These are phyloP conservation scores for Mortierella sp. DNA, from an alignment of 371 early-diverging fungal genomes.

Conservation along the genomic window DNA sequence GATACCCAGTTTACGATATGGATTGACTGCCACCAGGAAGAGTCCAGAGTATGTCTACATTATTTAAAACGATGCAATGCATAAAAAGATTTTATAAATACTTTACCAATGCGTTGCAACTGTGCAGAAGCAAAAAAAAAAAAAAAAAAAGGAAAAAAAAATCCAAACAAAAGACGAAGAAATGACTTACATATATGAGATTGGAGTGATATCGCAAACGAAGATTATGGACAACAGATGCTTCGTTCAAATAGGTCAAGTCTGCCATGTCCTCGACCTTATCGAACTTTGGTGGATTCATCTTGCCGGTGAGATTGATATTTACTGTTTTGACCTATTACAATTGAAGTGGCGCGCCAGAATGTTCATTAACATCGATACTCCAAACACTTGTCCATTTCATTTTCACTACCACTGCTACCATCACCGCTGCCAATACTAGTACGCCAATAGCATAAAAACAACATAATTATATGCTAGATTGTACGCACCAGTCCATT, in stretches of 20 bases:
- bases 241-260: constrained; percentile 97
- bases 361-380: too few species aligned
- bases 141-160: too few species aligned
- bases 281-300: constrained; percentile 99
- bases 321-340: constrained; percentile 72
- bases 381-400: too few species aligned
- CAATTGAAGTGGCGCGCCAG: too few species aligned
- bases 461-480: too few species aligned
- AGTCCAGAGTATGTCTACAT: constrained; percentile 98
- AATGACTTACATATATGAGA: constrained; percentile 89
- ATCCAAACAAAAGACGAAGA: background rate
- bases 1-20: constrained; percentile 95
- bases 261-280: constrained; percentile 99
- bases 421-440: too few species aligned
- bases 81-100: background rate
- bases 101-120: background rate
- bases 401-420: too few species aligned
- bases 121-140: background rate
- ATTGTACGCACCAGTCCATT: constrained; percentile 74
- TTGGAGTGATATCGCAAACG: constrained; percentile 91
- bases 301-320: constrained; percentile 89
- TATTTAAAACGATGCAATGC: background rate
- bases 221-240: constrained; percentile 98
- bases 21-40: constrained; percentile 99
- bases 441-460: too few species aligned